Percentiles rank a stretch among this genome's conserved stretches.
phyloP scores from a whole-genome alignment of 2,329 filamentous ascomycete species.

The Colletotrichum sp. region DNA sequence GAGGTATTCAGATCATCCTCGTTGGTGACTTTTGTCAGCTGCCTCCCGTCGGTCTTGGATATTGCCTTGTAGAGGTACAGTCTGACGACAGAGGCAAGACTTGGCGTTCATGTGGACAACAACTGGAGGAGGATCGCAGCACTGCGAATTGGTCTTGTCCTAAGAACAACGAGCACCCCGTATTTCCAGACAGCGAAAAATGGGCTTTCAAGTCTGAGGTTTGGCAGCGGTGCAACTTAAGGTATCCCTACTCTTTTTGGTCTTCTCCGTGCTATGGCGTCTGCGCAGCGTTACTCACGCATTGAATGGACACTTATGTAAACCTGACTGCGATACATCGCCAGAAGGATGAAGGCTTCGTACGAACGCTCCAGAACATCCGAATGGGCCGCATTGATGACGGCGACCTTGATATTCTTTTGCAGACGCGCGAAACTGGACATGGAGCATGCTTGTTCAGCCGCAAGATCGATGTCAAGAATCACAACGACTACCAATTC shows the following conservation, averaged over 20 bases:
- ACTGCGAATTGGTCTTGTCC: slow-evolving; percentile 24
- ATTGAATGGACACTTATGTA: slow-evolving; percentile 36
- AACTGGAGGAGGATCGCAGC: neutral
- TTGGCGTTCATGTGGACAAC: neutral
- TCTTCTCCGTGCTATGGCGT: neutral
- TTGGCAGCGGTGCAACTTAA: slow-evolving; percentile 61
- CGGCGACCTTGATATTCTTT: slow-evolving; percentile 44
- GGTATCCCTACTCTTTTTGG: neutral
- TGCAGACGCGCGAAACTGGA: slow-evolving; percentile 43
- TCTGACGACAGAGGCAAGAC: neutral
- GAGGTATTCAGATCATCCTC: neutral
- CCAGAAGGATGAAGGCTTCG: slow-evolving; percentile 59
- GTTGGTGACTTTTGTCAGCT: slow-evolving; percentile 4
- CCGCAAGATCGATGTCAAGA: neutral
- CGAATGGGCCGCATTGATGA: slow-evolving; percentile 49
- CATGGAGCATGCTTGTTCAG: neutral
- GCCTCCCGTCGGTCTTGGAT: neutral
- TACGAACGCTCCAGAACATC: slow-evolving; percentile 60
- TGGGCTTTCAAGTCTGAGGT: slow-evolving; percentile 64
- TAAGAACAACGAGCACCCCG: slow-evolving; percentile 30
- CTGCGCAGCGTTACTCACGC: neutral
- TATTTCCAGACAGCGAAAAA: slow-evolving; percentile 54
- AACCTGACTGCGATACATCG: slow-evolving; percentile 61
- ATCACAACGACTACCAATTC: neutral
- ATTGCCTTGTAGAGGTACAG: neutral